Base-by-base conservation (phyloP, 306 rosid species). In the Hippophae gyantsensis region DNA sequence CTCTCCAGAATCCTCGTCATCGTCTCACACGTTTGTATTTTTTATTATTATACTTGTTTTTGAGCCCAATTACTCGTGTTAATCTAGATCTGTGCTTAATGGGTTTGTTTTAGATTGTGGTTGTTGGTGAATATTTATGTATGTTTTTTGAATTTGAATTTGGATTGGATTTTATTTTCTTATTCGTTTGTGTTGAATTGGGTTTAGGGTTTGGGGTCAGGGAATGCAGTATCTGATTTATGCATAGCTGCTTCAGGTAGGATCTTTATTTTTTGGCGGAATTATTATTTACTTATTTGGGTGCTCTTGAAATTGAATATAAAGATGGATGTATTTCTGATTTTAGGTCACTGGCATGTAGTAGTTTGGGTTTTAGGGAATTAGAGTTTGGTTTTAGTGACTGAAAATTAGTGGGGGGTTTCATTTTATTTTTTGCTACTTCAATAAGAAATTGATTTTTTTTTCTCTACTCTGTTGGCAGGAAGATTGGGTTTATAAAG, bases 1-100 rank as follows among this genome's bases (percentile, higher is more conserved):
- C 95, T 71, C 95, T 89, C 56, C 95, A 86, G 75, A 89, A 86
- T 64, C 86, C 89, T 80, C 93, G 97, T 3, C 95, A 89, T 56
- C 97, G 97, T 13, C 81, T 89, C 54, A 86, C 93, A 63, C 69
- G 95, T 89, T 27, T 70, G 84, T 79, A 2, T 23, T 60, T 32
- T 40, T 14, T 43, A 27, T 62, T 55, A 6, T 40, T 5, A 6
- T 38, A 69, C 44, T 11, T 64, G 45, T 25, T 46, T 47, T 18
- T 38, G 6, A 42, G 18, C 54, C 61, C 7, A 65, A 43, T 14
- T 11, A 66, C 43, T 7, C 10, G 9, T n/a, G 42, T 58, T 4
- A 9, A 10, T 13, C 56, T 57, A 25, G 60, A 45, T 13, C 11
- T 54, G 41, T 43, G 56, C 50, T 1, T 11, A 38, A 12, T 27